A percentile compares a stretch with the other conserved stretches of the same genome.
phyloP scores from a whole-genome alignment of 1,284 basidiomycete genomes.

The Naganishia sp. region DNA sequence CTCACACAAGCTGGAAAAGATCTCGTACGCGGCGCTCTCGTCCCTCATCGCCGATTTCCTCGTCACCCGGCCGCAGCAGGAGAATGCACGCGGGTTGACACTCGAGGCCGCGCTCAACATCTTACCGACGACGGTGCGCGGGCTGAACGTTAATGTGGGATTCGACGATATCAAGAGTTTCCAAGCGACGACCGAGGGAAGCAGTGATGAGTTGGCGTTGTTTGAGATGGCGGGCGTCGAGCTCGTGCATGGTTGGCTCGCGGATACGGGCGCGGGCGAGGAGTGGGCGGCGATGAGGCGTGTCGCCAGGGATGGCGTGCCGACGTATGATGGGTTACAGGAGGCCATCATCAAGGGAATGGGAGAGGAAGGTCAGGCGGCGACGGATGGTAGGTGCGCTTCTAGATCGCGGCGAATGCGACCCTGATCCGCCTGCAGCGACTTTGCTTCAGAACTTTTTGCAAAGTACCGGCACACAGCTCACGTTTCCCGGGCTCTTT shows the following conservation, averaged over 20 bases:
- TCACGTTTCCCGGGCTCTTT: conserved; percentile 71
- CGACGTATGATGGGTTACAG: conserved; percentile 36
- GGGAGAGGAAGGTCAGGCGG: conserved; percentile 24
- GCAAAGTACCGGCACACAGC: conserved; percentile 29
- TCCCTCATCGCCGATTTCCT: conserved; percentile 81
- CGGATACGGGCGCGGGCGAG: conserved; percentile 69
- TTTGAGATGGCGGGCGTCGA: conserved; percentile 78
- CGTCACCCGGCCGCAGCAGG: conserved; percentile 61
- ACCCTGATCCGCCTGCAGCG: not conserved
- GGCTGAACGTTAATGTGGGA: conserved; percentile 73
- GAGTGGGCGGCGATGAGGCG: conserved; percentile 43
- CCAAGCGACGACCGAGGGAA: conserved; percentile 59
- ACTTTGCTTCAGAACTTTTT: conserved; percentile 25
- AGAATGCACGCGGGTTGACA: conserved; percentile 40
- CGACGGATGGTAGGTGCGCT: not conserved
- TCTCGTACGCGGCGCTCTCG: conserved; percentile 80
- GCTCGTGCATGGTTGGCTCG: conserved; percentile 90
- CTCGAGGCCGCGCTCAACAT: conserved; percentile 64
- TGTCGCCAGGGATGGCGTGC: not conserved
- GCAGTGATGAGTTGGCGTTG: conserved; percentile 71
- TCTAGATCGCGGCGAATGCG: not conserved
- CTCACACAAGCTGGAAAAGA: conserved; percentile 62
- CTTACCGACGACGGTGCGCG: conserved; percentile 74
- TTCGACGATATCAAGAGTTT: conserved; percentile 71
- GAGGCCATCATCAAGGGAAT: conserved; percentile 33